phyloP scores from a whole-genome alignment of 1,284 basidiomycete species.

The Melampsora americana region DNA sequence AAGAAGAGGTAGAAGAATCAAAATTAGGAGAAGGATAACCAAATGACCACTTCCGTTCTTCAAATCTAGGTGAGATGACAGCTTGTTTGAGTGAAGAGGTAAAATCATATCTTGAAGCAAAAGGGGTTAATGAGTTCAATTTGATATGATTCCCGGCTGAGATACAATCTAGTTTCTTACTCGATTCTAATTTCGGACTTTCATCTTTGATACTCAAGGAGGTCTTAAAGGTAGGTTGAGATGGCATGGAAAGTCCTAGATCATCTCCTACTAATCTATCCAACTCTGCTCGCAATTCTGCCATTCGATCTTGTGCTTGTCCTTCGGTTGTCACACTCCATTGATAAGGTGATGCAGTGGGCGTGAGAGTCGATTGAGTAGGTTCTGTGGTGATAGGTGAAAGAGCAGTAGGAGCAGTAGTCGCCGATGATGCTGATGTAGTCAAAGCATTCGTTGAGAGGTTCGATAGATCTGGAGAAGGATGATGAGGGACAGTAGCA shows the following conservation, averaged over 20 bases:
- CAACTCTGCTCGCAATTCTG: conserved; percentile 58
- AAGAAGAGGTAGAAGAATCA: too few relatives aligned
- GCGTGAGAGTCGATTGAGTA: background rate
- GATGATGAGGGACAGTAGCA: background rate
- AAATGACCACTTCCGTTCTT: too few relatives aligned
- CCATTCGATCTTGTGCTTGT: conserved; percentile 52
- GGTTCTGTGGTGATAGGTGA: background rate
- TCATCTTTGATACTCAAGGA: too few relatives aligned
- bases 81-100: conserved; percentile 57
- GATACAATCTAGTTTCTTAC: conserved; percentile 1
- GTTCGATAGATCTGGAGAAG: background rate
- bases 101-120: conserved; percentile 59
- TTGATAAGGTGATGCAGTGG: conserved; percentile 45
- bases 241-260: background rate
- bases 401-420: background rate
- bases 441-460: background rate
- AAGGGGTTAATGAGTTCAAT: conserved; percentile 48
- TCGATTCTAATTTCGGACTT: background rate
- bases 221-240: background rate
- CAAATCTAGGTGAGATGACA: background rate
- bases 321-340: conserved; percentile 56
- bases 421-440: background rate
- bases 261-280: conserved; percentile 57
- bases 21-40: too few relatives aligned
- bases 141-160: conserved; percentile 48